A percentile compares a stretch with the other conserved stretches of the same genome.
These are phyloP conservation scores for Staphylotrichum tortipilum DNA, from an alignment of 495 filamentous ascomycete genomes.

Conservation along the genomic window DNA sequence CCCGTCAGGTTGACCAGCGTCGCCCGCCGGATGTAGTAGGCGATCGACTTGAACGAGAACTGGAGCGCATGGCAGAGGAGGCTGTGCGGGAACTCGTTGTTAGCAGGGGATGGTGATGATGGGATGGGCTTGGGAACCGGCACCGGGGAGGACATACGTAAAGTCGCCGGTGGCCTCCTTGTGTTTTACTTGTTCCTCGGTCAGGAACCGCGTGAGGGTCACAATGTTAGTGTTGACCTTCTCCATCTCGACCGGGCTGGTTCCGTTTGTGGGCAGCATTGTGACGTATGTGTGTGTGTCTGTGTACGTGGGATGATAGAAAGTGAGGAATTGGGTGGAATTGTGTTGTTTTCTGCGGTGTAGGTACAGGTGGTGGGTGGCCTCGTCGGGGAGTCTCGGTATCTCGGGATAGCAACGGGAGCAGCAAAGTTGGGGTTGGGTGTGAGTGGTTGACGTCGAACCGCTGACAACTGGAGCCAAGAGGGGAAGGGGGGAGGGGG, in stretches of 20 bases:
- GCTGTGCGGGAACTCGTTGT: slow-evolving; percentile 32
- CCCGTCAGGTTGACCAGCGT: slow-evolving; percentile 95
- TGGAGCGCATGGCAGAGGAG: slow-evolving; percentile 95
- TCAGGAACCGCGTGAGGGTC: slow-evolving; percentile 89
- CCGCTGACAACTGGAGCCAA: no score
- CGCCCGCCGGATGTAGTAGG: slow-evolving; percentile 96
- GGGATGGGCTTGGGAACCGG: background rate
- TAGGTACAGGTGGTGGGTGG: no score
- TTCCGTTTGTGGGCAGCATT: slow-evolving; percentile 29
- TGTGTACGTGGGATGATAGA: no score
- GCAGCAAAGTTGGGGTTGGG: no score
- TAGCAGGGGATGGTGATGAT: background rate
- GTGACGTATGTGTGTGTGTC: slow-evolving; percentile 4
- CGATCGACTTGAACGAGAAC: slow-evolving; percentile 99
- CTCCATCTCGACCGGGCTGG: slow-evolving; percentile 40
- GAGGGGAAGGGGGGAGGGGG: background rate
- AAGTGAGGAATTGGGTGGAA: no score
- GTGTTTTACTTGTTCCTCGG: slow-evolving; percentile 88
- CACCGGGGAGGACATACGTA: slow-evolving; percentile 52
- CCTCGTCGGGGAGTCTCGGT: no score
- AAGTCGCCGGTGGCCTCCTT: slow-evolving; percentile 96
- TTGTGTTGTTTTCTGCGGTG: no score
- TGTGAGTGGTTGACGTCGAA: no score
- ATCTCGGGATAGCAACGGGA: no score
- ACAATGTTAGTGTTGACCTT: slow-evolving; percentile 92